Base-by-base conservation (phyloP, 2,329 filamentous ascomycete genomes). In the Neoscytalidium dimidiatum region DNA sequence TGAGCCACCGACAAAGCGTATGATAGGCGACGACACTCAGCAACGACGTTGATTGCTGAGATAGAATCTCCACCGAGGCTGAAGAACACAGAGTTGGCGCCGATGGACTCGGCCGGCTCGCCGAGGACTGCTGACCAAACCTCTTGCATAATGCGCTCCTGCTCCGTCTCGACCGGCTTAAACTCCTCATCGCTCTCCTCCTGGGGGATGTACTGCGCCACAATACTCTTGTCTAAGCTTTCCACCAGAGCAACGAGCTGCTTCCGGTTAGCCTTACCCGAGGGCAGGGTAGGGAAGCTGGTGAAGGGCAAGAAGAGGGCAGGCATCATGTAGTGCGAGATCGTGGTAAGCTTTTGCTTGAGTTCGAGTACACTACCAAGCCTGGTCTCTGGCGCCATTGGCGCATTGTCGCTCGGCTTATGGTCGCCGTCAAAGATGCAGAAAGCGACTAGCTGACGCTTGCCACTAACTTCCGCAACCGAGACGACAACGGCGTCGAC, bases 1-100 rank as follows among this genome's bases (percentile, higher is more conserved):
- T 61, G 6, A 3, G 28, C 5, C 2, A 65, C 53, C 7, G 53
- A 13, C 23, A 65, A 23, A 4, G 11, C 33, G 56, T 52, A 65
- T 14, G 3, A 7, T 5, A 8, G 5, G n/a, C 28, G n/a, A 14
- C 63, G 52, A 31, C 17, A 23, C 17, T 14, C 33, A 14, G 14
- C 17, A 1, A 26, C 21, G 43, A 65, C 7, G 29, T 52, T 65
- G 29, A 65, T 65, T 14, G 53, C 63, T 11, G 63, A 35, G 43
- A 65, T 65, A 3, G 63, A 60, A 35, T 65, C 63, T 19, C 63
- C 63, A 13, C 63, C 63, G 5, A 65, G 38, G 6, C 29, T 7
- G 11, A 51, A 19, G 56, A 65, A 65, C 7, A 9, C 21, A 7
- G 48, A 13, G 6, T 38, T 17, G 8, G 7, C 21, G 28, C 23